Base-by-base conservation (phyloP, 345 rosid species). In the Sonneratia caseolaris region DNA sequence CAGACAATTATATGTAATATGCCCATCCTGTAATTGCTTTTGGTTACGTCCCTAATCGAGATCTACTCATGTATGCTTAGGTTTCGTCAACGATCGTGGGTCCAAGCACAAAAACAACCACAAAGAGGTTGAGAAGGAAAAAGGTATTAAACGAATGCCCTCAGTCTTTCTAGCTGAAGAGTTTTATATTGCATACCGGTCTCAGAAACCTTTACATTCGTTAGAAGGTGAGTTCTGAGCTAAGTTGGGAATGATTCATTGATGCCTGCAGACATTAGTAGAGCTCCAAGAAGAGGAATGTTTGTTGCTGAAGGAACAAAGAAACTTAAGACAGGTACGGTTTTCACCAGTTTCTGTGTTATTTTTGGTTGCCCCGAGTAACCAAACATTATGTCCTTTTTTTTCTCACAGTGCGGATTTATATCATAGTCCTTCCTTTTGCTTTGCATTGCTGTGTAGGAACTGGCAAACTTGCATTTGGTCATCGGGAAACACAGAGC, bases 401-500 rank as follows among this genome's bases (percentile, higher is more conserved):
- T 40, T 40, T 40, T 40, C n/a, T 37, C 37, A 10, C 14, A 7
- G 1, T 27, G 38, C 66, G 9, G 43, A 40, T 40, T 40, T 40
- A 40, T 8, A 40, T 40, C 43, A 8, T 8, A 40, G 43, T 27
- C 32, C 32, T 27, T 40, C 43, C 43, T 8, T 40, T 40, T 40
- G 43, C 43, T 40, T 40, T 40, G 5, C 43, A 4, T 40, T 5
- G 64, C 19, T 55, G 64, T 15, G 40, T 77, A 91, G 97, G 84
- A 86, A 77, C 55, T 92, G 78, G 85, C 76, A 53, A 79, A 59
- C 61, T 76, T 85, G 72, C 85, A 72, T 1, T 45, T 55, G 38
- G 32, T 71, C 42, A 32, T 88, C 11, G 93, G 86, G 80, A 79
- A 86, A 77, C 82, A 85, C 70, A 89, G 80, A 79, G 75, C 77